Base-by-base conservation (phyloP, 1,284 basidiomycete species). In the Apiotrichum siamense region DNA sequence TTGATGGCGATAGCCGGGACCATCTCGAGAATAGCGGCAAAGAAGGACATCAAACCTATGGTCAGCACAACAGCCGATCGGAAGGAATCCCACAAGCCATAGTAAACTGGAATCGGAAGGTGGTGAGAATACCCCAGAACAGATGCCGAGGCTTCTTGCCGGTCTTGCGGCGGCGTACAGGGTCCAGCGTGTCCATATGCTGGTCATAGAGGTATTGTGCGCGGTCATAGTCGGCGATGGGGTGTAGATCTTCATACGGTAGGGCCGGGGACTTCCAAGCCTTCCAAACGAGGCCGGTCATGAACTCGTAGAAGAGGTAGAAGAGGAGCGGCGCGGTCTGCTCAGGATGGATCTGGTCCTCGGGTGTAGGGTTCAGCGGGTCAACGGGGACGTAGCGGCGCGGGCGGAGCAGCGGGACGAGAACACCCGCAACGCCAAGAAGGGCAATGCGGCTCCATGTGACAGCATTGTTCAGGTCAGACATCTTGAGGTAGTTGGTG, bases 301-400 rank as follows among this genome's bases (percentile, higher is more conserved):
- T 70, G 74, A 81, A 87, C 25, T 76, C 74, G 68, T 79, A 87
- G 35, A 80, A 75, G 15, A 78, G 39, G 55, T 82, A 73, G 3
- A 79, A 83, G 17, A 83, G 59, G 42, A 80, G 71, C 0, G 83
- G 81, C 0, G 83, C 79, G 0, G 81, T 84, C 64, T 86, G 84
- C 61, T 86, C 84, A 3, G 82, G 81, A 66, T 81, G 83, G 26
- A 73, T 55, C 21, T 67, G 49, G 7, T 78, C 77, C 21, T 73
- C 62, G 5, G 72, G 62, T 2, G 68, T 65, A n/a, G 66, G 69
- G 41, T 66, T 58, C 6, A 53, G 39, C 1, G 70, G 75, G 50
- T 79, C 75, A 3, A 72, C 59, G 1, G 80, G 78, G 0, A 75
- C 61, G 55, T 79, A 80, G 13, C 65, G 69, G 27, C 77, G 73